phyloP scores from a whole-genome alignment of 164 flowering plant species.

The Hamamelis virginiana region DNA sequence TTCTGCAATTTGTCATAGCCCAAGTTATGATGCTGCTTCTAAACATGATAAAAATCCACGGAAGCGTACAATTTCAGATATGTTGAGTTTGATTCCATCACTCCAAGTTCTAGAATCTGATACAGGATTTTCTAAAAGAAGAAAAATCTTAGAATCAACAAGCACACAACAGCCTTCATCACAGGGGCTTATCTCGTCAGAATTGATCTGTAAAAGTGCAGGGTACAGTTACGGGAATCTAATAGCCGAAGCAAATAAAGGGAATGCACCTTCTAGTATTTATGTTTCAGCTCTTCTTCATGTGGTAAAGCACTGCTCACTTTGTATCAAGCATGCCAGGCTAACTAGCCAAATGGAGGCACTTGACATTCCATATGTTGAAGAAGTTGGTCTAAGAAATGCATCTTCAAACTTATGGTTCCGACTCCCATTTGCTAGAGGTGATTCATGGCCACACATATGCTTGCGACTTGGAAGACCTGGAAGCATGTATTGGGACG shows the following conservation, averaged over 20 bases:
- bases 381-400: slow-evolving; percentile 76
- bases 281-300: slow-evolving; percentile 86
- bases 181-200: slow-evolving; percentile 29
- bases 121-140: slow-evolving; percentile 47
- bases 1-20: slow-evolving; percentile 25
- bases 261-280: slow-evolving; percentile 73
- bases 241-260: slow-evolving; percentile 88
- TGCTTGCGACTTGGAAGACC: slow-evolving; percentile 95
- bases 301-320: slow-evolving; percentile 91
- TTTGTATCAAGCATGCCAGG: slow-evolving; percentile 89
- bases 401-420: slow-evolving; percentile 91
- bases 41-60: slow-evolving; percentile 43
- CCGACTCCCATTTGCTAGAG: slow-evolving; percentile 73
- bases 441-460: slow-evolving; percentile 79
- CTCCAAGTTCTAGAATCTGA: slow-evolving; percentile 42
- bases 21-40: slow-evolving; percentile 30
- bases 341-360: slow-evolving; percentile 96
- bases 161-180: slow-evolving; percentile 23
- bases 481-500: slow-evolving; percentile 97
- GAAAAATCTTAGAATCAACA: slow-evolving; percentile 42
- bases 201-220: slow-evolving; percentile 38
- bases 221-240: slow-evolving; percentile 66
- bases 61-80: slow-evolving; percentile 72
- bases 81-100: slow-evolving; percentile 70
- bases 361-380: slow-evolving; percentile 86